Base-by-base conservation (phyloP, 768 basidiomycete genomes). In the Brasilioporus rufonigricans region DNA sequence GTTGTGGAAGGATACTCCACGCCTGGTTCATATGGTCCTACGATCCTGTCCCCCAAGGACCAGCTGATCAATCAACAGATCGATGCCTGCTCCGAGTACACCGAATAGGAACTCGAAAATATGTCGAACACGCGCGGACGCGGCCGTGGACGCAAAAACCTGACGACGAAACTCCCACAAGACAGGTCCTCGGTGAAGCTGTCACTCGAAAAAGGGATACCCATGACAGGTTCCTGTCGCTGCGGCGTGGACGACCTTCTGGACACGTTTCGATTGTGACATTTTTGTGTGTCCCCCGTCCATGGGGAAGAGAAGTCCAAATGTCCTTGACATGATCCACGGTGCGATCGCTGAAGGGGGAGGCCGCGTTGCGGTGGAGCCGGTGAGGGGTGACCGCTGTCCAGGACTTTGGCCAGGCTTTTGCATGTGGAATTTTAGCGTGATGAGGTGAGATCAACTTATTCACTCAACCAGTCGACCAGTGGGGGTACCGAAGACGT, bases 181-280 rank as follows among this genome's bases (percentile, higher is more conserved):
- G 38, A 38, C 44, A 36, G 45, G 32, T 44, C 41, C 43, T 41
- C 31, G 35, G 43, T 49, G 39, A 39, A 23, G n/a, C 38, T 27
- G 29, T 52, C 48, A 19, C 45, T 57, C 19, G 31, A 43, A n/a
- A 44, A 40, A 45, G 43, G 58, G 46, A 5, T 11, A 50, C 52
- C 45, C 51, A 2, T 54, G 51, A 29, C 33, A 46, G 39, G 44
- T 46, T 39, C 50, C 26, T 38, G 29, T 26, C 12, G n/a, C 8
- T 41, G 55, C 61, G 44, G 54, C 56, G 44, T 63, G 61, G 46
- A 49, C 40, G 7, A 23, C 52, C 36, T 60, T 53, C 50, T 58
- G 14, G 56, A 56, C 54, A n/a, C 36, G 52, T 56, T 62, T 53
- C 57, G 65, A 53, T 50, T 52, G 57, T 61, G 54, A 68, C 55